Evolutionary conservation across 495 filamentous ascomycete genomes (phyloP).

Genomic region (Penicillium crystallinum): DNA sequence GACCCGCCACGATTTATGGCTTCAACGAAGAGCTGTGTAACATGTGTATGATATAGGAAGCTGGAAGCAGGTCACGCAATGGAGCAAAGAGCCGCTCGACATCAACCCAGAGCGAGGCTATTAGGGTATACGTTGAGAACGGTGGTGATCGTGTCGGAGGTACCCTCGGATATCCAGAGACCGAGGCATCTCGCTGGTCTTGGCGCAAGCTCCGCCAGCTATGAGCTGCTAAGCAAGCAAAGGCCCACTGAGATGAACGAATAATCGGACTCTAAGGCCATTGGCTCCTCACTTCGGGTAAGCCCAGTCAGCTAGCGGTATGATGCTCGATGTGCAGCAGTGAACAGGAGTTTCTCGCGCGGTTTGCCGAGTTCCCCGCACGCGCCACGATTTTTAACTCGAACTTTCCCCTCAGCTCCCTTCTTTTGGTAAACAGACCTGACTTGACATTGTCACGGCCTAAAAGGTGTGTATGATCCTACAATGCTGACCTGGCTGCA

Average conservation of each 20-base stretch:
- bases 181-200: slow-evolving; percentile 4
- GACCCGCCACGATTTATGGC: no score
- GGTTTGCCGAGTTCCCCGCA: slow-evolving; percentile 16
- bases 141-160: neutral
- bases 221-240: neutral
- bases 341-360: neutral
- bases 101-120: no score
- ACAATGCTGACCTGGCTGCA: neutral
- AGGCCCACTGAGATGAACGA: neutral
- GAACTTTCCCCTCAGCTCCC: neutral
- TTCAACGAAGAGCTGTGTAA: no score
- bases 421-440: neutral
- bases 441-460: no score
- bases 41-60: no score
- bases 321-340: neutral
- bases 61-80: no score
- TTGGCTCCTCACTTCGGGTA: neutral
- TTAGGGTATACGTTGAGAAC: no score
- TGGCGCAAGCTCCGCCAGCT: neutral
- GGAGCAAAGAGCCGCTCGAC: no score
- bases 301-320: neutral
- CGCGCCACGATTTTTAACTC: neutral
- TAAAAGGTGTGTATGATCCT: neutral
- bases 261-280: neutral
- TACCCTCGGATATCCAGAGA: neutral